These are phyloP conservation scores for Glebionis coronaria DNA, from an alignment of 129 eudicot genomes.

Conservation along the genomic window DNA sequence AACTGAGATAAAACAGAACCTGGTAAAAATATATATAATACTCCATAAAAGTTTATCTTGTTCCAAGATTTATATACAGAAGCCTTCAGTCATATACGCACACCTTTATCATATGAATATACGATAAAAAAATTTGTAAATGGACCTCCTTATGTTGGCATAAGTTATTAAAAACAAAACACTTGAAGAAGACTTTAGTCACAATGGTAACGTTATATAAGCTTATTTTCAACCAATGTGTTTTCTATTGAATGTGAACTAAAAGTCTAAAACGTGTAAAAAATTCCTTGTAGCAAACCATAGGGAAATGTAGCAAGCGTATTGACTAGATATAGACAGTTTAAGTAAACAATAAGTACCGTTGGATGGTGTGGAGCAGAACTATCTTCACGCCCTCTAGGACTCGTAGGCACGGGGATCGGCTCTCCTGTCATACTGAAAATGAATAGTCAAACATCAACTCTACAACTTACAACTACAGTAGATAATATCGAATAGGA, in stretches of 20 bases:
- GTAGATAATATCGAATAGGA: background rate
- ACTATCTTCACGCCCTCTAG: constrained; percentile 87
- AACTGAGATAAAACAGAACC: constrained; percentile 9
- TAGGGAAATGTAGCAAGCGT: background rate
- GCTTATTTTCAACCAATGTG: constrained; percentile 12
- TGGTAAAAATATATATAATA: background rate
- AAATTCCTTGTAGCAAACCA: constrained; percentile 7
- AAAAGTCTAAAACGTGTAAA: constrained; percentile 9
- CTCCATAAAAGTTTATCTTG: background rate
- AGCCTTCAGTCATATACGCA: background rate
- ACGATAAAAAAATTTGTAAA: constrained; percentile 3
- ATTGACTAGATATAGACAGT: constrained; percentile 2
- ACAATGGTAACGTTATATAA: constrained; percentile 10
- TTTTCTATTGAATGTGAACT: constrained; percentile 14
- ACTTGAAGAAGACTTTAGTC: constrained; percentile 9
- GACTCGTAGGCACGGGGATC: constrained; percentile 76
- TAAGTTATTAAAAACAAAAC: background rate
- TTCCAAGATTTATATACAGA: background rate
- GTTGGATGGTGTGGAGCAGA: constrained; percentile 61
- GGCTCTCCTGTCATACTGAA: constrained; percentile 96
- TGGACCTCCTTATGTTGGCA: constrained; percentile 11
- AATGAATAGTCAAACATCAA: constrained; percentile 14
- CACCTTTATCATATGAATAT: background rate
- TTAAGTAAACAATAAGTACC: constrained; percentile 40
- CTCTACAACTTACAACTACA: constrained; percentile 22